Base-by-base conservation (phyloP, 1,284 basidiomycete genomes). In the Schizophyllum commune region DNA sequence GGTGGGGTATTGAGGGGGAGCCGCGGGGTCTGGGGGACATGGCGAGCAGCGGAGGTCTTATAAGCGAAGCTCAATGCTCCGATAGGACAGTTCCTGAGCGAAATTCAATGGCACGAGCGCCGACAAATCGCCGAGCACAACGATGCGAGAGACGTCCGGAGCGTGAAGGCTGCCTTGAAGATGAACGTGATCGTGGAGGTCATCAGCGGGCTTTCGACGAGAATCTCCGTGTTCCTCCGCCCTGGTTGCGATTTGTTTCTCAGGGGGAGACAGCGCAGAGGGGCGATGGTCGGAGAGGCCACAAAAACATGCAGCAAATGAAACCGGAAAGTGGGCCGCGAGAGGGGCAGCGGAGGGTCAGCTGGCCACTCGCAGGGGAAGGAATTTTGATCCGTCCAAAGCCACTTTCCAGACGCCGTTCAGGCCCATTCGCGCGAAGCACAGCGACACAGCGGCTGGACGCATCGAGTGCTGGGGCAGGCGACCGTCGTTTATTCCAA, bases 1-100 rank as follows among this genome's bases (percentile, higher is more conserved):
- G 62, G 66, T 55, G 59, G 39, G 39, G 39, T 47, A 13, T 11
- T 13, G 39, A 17, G 39, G 39, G 17, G 51, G 33, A 15, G 13
- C 39, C 39, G 39, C 39, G 39, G 17, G 39, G 9, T 47, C 13
- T 13, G 39, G 39, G 39, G 39, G 39, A 47, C 39, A 47, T 47
- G 39, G 39, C 9, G 39, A 47, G 17, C 39, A 47, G 39, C 9
- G 39, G 17, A 47, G 17, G 39, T 17, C 39, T 47, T 47, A 47
- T 47, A 47, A 47, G 39, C 39, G 39, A 11, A 47, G 39, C 39
- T 47, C 39, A 47, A 47, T 47, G 39, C 39, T 47, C 39, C 39
- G 39, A 47, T 47, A 47, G 39, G 39, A 47, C 39, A 47, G 39
- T 47, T 47, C 39, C 39, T 47, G 39, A 17, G 39, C 39, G 39